phyloP scores from a whole-genome alignment of 257 asterid genomes.

The Voacanga thouarsii region DNA sequence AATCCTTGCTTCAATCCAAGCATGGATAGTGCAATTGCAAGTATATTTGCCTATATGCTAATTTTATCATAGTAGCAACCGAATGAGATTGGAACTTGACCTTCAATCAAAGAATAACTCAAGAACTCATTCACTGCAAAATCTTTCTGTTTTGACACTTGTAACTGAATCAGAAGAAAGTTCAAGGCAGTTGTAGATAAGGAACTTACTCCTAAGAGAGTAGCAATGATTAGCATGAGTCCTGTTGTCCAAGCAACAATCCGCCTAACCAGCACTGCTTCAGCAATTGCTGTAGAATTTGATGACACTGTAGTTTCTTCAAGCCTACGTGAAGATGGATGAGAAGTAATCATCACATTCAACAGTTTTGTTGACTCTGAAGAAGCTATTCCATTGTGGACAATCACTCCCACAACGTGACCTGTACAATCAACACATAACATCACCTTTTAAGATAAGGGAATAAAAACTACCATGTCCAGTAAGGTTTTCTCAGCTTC shows the following conservation, averaged over 20 bases:
- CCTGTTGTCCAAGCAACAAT: constrained; percentile 93
- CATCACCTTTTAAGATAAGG: background rate
- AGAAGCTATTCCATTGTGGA: constrained; percentile 33
- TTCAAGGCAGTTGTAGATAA: background rate
- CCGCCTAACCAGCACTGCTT: constrained; percentile 55
- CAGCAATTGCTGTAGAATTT: constrained; percentile 33
- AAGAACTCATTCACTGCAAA: background rate
- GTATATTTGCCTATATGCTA: background rate
- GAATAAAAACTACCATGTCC: background rate
- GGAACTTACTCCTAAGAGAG: constrained; percentile 72
- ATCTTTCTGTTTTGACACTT: background rate
- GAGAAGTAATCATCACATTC: constrained; percentile 44
- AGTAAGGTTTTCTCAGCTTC: background rate
- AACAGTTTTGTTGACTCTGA: constrained; percentile 46
- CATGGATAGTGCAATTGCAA: background rate
- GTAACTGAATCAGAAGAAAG: background rate
- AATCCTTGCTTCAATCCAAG: too few relatives aligned
- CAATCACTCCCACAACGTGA: constrained; percentile 72
- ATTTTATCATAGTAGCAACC: background rate
- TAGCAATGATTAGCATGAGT: constrained; percentile 76
- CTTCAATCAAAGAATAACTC: background rate
- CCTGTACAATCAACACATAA: constrained; percentile 44
- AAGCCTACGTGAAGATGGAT: constrained; percentile 63
- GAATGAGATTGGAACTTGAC: background rate
- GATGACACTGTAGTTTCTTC: constrained; percentile 43